Evolutionary conservation across 441 rosid species (phyloP).

Genomic region (Mallotus japonicus): DNA sequence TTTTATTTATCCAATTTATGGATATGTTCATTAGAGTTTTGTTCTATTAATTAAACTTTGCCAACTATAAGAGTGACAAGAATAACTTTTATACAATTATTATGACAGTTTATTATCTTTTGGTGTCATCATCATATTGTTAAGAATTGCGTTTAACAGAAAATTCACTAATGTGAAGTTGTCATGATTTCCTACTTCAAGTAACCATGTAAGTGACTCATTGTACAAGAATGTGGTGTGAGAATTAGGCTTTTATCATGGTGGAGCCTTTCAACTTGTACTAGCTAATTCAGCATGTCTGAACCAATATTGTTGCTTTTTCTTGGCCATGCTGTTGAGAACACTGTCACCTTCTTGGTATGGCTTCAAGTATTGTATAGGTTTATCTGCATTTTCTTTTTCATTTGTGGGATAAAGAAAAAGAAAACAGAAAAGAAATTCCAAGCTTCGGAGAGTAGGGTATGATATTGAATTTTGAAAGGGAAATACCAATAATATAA

Average conservation of each 20-base stretch:
- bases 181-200: not conserved
- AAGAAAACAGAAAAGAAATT: not conserved
- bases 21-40: slow-evolving; percentile 5
- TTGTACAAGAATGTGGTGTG: not conserved
- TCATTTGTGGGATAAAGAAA: not conserved
- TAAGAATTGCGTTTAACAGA: not conserved
- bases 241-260: not conserved
- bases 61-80: not conserved
- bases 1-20: not conserved
- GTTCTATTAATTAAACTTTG: not conserved
- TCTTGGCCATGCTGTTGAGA: not conserved
- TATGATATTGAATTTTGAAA: slow-evolving; percentile 2
- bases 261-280: not conserved
- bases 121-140: not conserved
- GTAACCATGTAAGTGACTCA: not conserved
- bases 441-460: slow-evolving; percentile 7
- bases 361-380: not conserved
- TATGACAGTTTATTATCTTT: not conserved
- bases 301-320: not conserved
- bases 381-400: not conserved
- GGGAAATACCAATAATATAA: not conserved
- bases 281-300: not conserved
- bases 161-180: not conserved
- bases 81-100: not conserved
- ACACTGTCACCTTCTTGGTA: not conserved